Percentiles rank a stretch among this genome's conserved stretches.
These are phyloP conservation scores for Psilocybe azurescens DNA, from an alignment of 768 basidiomycete genomes.

Conservation along the genomic window DNA sequence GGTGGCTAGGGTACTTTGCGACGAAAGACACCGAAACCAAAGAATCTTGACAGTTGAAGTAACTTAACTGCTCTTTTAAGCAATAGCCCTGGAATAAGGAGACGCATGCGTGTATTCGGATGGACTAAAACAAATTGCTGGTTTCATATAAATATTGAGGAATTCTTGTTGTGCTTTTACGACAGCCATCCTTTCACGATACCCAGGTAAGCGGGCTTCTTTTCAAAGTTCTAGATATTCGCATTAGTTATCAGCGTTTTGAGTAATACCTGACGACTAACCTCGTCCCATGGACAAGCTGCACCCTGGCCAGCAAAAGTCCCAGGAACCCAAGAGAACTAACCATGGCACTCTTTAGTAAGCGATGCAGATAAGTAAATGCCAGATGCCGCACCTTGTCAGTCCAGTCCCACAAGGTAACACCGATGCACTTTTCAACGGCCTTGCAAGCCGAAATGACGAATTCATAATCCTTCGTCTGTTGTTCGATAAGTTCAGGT, in stretches of 20 bases:
- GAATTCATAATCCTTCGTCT: conserved; percentile 62
- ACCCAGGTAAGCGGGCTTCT: conserved; percentile 52
- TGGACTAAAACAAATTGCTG: background rate
- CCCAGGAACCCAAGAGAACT: conserved; percentile 48
- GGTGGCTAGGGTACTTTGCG: background rate
- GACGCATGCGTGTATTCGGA: background rate
- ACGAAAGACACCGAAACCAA: background rate
- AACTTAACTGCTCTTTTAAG: background rate
- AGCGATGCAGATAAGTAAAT: background rate
- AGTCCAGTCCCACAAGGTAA: conserved; percentile 53
- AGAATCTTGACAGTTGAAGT: background rate
- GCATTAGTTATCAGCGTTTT: background rate
- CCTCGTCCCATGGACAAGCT: conserved; percentile 43
- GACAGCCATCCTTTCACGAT: conserved; percentile 41
- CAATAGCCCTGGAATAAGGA: background rate
- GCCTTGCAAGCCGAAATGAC: conserved; percentile 59
- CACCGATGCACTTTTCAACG: conserved; percentile 45
- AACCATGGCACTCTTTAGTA: background rate
- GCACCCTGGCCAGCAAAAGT: conserved; percentile 43
- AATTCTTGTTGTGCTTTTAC: background rate
- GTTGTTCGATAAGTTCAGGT: conserved; percentile 51
- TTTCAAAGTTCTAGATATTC: conserved; percentile 37
- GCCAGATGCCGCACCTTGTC: conserved; percentile 34
- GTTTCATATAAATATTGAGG: background rate
- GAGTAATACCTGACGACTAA: conserved; percentile 12